These are phyloP conservation scores for Penicillium parvum DNA, from an alignment of 495 filamentous ascomycete genomes.

Conservation along the genomic window DNA sequence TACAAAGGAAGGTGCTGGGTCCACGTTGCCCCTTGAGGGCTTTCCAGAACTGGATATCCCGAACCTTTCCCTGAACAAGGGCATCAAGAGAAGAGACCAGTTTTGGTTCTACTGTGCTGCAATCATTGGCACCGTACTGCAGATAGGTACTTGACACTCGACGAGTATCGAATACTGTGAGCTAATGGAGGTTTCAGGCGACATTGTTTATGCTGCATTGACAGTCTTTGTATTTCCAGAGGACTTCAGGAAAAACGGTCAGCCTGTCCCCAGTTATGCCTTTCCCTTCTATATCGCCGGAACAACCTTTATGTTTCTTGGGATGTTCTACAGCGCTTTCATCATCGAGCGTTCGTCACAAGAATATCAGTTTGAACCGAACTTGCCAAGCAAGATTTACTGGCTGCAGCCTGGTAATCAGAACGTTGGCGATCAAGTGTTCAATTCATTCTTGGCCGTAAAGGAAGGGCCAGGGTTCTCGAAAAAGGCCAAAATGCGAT, in stretches of 20 bases:
- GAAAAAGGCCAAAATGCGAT: conserved; percentile 17
- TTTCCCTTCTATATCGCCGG: conserved; percentile 38
- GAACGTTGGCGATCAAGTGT: conserved; percentile 37
- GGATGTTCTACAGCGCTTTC: conserved; percentile 42
- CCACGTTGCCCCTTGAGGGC: background rate
- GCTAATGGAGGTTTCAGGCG: conserved; percentile 15
- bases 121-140: conserved; percentile 25
- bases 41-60: conserved; percentile 37
- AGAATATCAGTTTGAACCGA: conserved; percentile 24
- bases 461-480: conserved; percentile 18
- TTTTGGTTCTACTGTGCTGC: conserved; percentile 36
- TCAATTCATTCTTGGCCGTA: conserved; percentile 33
- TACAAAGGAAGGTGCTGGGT: background rate
- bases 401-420: conserved; percentile 44
- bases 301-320: conserved; percentile 29
- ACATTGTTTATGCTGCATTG: conserved; percentile 28
- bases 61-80: conserved; percentile 47
- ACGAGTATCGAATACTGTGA: background rate
- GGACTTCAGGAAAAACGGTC: conserved; percentile 28
- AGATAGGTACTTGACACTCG: conserved; percentile 23
- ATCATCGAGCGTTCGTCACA: conserved; percentile 36
- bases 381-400: conserved; percentile 34
- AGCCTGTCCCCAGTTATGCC: conserved; percentile 31
- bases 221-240: conserved; percentile 31
- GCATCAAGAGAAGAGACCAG: conserved; percentile 28